Percentiles rank a stretch among this genome's conserved stretches.
Evolutionary conservation across 768 basidiomycete genomes (phyloP).

Genomic region (Collybiopsis luxurians): DNA sequence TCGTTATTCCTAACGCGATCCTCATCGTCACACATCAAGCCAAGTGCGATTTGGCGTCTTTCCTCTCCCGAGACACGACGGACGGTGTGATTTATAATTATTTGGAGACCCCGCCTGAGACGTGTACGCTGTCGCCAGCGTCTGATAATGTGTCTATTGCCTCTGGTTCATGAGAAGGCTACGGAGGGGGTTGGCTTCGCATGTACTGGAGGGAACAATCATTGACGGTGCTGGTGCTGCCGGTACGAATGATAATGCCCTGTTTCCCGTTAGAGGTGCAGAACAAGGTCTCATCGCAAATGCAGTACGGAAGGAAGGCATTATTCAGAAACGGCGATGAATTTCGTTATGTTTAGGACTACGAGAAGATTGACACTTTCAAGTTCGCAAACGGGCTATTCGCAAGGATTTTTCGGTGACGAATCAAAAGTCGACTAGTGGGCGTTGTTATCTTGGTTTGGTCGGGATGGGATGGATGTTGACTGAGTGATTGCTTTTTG

Average conservation of each 20-base stretch:
- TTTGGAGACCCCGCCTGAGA: conserved; percentile 88
- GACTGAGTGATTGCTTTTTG: too few relatives aligned
- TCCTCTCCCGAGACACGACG: conserved; percentile 93
- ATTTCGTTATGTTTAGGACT: conserved; percentile 78
- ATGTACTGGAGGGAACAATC: conserved; percentile 17
- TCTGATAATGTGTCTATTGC: conserved; percentile 26
- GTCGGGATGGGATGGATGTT: too few relatives aligned
- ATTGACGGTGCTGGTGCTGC: conserved; percentile 8
- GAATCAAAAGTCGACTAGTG: conserved; percentile 88
- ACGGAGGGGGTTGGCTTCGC: conserved; percentile 14
- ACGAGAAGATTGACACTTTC: conserved; percentile 96
- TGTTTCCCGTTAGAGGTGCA: conserved; percentile 16
- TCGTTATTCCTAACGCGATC: conserved; percentile 96
- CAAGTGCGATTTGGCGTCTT: conserved; percentile 94
- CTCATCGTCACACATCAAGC: conserved; percentile 78
- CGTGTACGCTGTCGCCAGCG: neutral
- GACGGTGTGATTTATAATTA: conserved; percentile 94
- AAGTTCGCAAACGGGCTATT: conserved; percentile 95
- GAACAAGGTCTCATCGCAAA: conserved; percentile 64
- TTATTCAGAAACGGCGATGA: conserved; percentile 70
- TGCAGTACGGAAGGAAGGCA: conserved; percentile 74
- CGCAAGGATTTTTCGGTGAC: conserved; percentile 90
- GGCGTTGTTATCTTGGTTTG: conserved; percentile 29
- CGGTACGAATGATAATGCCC: conserved; percentile 15
- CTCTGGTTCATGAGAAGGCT: conserved; percentile 34